Conservation (phyloP, 2,329 filamentous ascomycete species). For the Xylaria arbuscula region DNA sequence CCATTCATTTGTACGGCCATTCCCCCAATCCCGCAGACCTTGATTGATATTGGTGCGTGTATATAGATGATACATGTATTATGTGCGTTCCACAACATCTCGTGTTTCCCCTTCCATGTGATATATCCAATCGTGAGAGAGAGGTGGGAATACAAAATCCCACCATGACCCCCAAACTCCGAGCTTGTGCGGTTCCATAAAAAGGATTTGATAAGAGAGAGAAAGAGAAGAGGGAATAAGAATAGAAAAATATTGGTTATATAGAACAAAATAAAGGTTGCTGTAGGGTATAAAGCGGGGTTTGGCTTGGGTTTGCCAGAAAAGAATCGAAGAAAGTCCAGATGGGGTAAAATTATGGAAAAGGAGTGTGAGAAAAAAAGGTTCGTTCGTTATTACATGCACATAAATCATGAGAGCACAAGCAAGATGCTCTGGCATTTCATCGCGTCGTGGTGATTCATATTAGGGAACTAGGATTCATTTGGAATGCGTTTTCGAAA, state of each 20-base stretch:
- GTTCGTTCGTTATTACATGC: constrained; percentile 14
- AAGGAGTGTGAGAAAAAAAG: constrained; percentile 17
- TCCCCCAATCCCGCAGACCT: background rate
- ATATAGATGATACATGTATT: constrained; percentile 16
- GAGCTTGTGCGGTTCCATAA: constrained; percentile 6
- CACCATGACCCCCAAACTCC: constrained; percentile 12
- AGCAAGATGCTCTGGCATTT: background rate
- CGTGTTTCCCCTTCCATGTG: constrained; percentile 4
- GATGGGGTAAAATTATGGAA: background rate
- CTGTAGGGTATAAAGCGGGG: constrained; percentile 33
- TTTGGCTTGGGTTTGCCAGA: constrained; percentile 13
- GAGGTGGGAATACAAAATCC: constrained; percentile 16
- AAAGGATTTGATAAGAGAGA: constrained; percentile 1
- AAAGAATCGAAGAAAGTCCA: constrained; percentile 18
- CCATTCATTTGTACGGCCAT: background rate
- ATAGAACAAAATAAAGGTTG: constrained; percentile 13
- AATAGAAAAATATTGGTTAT: constrained; percentile 12
- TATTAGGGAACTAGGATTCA: background rate
- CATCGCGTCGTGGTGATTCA: constrained; percentile 1
- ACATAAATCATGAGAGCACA: constrained; percentile 5
- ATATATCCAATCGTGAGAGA: background rate
- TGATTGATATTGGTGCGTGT: background rate
- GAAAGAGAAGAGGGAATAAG: background rate
- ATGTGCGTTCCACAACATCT: constrained; percentile 13
- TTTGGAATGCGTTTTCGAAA: background rate